Base-by-base conservation (phyloP, 495 filamentous ascomycete species). In the Entonaema liquescens region DNA sequence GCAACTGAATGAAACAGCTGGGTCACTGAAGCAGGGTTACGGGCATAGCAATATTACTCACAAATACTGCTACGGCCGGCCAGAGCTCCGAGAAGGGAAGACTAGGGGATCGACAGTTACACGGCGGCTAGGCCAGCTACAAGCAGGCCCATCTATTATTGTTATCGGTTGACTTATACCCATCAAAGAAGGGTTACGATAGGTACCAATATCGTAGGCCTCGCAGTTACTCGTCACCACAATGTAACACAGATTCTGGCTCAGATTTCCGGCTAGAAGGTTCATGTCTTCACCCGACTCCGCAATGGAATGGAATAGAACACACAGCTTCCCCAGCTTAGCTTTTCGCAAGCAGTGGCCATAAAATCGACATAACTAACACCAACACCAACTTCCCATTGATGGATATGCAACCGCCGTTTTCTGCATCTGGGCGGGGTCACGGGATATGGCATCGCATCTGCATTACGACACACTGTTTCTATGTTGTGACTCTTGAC, bases 371-470 rank as follows among this genome's bases (percentile, higher is more conserved):
- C 36, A 5, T 52, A 29, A 28, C 42, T 33, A 38, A 13, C 19
- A 50, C 12, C 31, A 38, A 13, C 19, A 50, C 12, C 31, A 33
- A 9, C 35, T 59, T 17, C 47, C 40, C 62, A 42, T 55, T 17
- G 35, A 61, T 50, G 15, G 42, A 38, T 31, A 52, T 42, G 12
- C 35, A 26, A 33, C 12, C 35, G 21, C 55, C 49, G 50, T 61
- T 50, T 29, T 65, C 64, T 56, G 70, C 70, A 59, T 67, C 55
- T 59, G 29, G 56, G 65, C 35, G 40, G 65, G 60, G 70, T 65
- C 49, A 68, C 65, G 70, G 70, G 70, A 68, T 53, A 54, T 33
- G 60, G 60, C 67, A 65, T 70, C 61, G 62, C 61, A 64, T 65
- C 65, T 65, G 65, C 65, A 49, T 64, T 61, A 53, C 70, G 65